These are phyloP conservation scores for Sclerotinia minor DNA, from an alignment of 2,329 filamentous ascomycete genomes.

Conservation along the genomic window DNA sequence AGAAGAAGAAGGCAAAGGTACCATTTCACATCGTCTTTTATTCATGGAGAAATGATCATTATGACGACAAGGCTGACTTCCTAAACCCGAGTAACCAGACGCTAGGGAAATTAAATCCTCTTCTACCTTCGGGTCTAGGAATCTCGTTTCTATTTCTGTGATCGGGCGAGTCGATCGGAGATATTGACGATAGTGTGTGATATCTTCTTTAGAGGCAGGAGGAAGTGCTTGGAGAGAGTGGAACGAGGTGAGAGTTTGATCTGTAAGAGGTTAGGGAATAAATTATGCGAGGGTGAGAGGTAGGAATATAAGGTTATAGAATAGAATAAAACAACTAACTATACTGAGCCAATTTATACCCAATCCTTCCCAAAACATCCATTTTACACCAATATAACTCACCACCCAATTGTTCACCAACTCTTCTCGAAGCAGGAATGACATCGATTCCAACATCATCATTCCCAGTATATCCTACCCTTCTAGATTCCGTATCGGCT, in stretches of 20 bases:
- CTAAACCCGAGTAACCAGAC: conserved; percentile 22
- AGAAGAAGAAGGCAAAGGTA: no score
- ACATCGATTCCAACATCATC: conserved; percentile 40
- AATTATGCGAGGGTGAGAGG: neutral
- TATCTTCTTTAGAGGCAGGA: conserved; percentile 52
- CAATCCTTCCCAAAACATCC: conserved; percentile 62
- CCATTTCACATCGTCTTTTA: no score
- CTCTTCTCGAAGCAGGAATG: conserved; percentile 60
- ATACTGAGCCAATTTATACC: conserved; percentile 66
- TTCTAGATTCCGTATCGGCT: conserved; percentile 50
- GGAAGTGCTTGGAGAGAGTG: conserved; percentile 52
- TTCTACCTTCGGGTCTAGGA: conserved; percentile 35
- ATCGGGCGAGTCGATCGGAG: conserved; percentile 57
- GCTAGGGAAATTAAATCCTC: conserved; percentile 40
- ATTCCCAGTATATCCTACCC: conserved; percentile 20
- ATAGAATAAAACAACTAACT: conserved; percentile 58
- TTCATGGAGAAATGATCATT: conserved; percentile 25
- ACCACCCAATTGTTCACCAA: conserved; percentile 51
- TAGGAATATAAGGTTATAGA: neutral
- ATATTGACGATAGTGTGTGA: conserved; percentile 55
- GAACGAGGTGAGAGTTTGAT: conserved; percentile 61
- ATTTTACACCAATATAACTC: conserved; percentile 62
- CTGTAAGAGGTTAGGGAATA: conserved; percentile 41
- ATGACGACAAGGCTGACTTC: conserved; percentile 21
- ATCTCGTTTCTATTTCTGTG: conserved; percentile 53